Conservation (phyloP, 1,139 yeast genomes). For the Blastobotrys proliferans region DNA sequence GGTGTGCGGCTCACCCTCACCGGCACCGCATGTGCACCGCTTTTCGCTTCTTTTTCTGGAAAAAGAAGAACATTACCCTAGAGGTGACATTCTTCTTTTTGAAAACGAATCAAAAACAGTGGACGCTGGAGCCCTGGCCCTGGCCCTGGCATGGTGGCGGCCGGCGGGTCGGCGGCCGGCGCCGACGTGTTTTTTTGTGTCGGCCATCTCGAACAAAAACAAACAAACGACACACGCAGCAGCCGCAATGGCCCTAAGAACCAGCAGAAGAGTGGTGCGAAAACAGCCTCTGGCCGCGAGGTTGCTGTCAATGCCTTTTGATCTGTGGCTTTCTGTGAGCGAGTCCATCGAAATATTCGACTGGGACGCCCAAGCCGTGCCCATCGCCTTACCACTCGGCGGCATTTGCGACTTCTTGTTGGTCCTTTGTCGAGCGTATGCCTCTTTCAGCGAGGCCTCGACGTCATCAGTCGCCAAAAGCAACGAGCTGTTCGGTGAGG, state of each 20-base stretch:
- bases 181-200: neutral
- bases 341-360: slow-evolving; percentile 55
- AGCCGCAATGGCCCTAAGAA: slow-evolving; percentile 17
- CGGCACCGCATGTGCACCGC: too few species aligned
- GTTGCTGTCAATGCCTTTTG: slow-evolving; percentile 53
- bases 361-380: slow-evolving; percentile 57
- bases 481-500: neutral
- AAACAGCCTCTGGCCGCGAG: slow-evolving; percentile 38
- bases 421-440: slow-evolving; percentile 20
- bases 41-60: too few species aligned
- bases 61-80: too few species aligned
- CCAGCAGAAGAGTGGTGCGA: slow-evolving; percentile 11
- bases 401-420: slow-evolving; percentile 35
- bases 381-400: slow-evolving; percentile 49
- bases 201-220: neutral
- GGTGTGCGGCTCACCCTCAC: too few species aligned
- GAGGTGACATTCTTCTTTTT: too few species aligned
- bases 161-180: neutral
- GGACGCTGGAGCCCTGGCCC: too few species aligned
- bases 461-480: neutral
- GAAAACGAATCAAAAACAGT: too few species aligned
- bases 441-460: neutral
- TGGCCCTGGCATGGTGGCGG: too few species aligned
- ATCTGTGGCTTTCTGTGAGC: slow-evolving; percentile 48
- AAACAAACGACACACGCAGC: slow-evolving; percentile 6